Evolutionary conservation across 2,329 filamentous ascomycete genomes (phyloP).

Genomic region (Sporothrix euskadiensis): DNA sequence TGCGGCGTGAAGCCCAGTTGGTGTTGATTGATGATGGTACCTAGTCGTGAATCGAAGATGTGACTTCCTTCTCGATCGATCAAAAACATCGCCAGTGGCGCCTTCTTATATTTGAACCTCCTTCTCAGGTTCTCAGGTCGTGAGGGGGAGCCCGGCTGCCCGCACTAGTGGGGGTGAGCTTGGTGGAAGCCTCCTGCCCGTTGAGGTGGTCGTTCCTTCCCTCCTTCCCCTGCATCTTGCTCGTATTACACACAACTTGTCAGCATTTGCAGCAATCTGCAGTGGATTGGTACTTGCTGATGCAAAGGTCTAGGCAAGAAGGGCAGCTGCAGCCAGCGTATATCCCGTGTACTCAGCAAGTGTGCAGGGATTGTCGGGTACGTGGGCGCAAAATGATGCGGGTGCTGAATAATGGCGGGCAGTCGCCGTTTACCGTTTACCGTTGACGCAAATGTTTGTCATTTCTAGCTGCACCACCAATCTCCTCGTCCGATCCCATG

Average conservation of each 20-base stretch:
- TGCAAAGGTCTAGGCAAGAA: neutral
- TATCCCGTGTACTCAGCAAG: no score
- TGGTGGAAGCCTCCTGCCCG: neutral
- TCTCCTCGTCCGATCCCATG: neutral
- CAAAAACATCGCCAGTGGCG: neutral
- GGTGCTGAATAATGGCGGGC: neutral
- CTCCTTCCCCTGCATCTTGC: neutral
- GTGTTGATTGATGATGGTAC: neutral
- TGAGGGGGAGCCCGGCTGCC: neutral
- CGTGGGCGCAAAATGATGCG: neutral
- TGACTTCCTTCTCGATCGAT: neutral
- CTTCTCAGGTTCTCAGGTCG: neutral
- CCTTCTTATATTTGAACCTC: neutral
- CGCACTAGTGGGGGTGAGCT: neutral
- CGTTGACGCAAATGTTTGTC: neutral
- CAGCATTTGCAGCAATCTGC: neutral
- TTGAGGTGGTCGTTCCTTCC: neutral
- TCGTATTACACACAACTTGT: neutral
- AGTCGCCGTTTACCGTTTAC: neutral
- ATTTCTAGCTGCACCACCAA: neutral
- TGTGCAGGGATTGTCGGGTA: neutral
- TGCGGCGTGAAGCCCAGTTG: neutral
- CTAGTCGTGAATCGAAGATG: neutral
- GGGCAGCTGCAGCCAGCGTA: neutral
- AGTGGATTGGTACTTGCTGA: neutral